These are phyloP conservation scores for Juglanconis juglandina DNA, from an alignment of 2,329 filamentous ascomycete genomes.

Conservation along the genomic window DNA sequence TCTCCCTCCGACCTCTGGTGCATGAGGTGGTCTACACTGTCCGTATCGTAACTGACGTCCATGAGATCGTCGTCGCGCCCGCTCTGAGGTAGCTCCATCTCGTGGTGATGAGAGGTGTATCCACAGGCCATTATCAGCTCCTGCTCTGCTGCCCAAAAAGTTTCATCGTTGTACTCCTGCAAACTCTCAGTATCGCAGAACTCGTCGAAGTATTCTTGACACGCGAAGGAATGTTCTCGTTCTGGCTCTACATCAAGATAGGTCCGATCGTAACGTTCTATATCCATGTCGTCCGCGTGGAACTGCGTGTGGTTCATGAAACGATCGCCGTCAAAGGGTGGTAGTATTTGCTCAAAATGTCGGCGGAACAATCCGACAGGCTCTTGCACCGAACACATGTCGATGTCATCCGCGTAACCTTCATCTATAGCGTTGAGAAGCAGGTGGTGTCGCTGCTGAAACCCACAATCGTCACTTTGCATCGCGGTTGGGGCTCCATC, in stretches of 20 bases:
- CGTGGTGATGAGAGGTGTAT: not conserved
- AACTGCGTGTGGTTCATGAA: not conserved
- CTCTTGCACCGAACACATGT: not conserved
- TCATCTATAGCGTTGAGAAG: not conserved
- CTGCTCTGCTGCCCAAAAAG: not conserved
- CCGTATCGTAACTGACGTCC: not conserved
- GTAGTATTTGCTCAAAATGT: not conserved
- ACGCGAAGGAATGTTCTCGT: not conserved
- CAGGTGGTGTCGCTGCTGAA: not conserved
- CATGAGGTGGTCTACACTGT: not conserved
- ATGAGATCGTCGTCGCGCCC: not conserved
- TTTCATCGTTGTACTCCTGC: not conserved
- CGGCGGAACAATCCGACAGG: not conserved
- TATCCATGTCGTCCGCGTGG: not conserved
- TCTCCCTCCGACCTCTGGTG: not conserved
- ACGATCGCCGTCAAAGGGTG: not conserved
- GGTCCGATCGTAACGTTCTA: not conserved
- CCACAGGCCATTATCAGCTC: no score
- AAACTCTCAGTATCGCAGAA: not conserved
- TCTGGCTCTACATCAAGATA: conserved; percentile 2
- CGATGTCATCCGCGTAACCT: not conserved
- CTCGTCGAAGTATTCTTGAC: not conserved
- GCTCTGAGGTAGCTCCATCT: not conserved
- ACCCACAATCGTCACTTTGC: not conserved
- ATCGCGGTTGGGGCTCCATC: not conserved